Conservation (phyloP, 2,329 filamentous ascomycete genomes). For the Epichloe glyceriae region DNA sequence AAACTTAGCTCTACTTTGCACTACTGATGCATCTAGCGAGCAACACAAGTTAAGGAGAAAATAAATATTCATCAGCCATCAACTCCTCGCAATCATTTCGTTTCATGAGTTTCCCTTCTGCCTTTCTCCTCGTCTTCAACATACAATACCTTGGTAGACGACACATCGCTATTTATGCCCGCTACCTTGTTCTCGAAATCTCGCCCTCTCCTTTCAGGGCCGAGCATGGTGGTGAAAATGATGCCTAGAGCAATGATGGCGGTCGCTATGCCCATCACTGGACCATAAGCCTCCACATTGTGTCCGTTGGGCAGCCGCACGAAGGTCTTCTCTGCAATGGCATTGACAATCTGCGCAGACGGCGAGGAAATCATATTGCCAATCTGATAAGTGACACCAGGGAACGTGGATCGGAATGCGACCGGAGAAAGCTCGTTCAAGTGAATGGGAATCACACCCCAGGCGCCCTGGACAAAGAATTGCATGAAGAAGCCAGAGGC, state of each 20-base stretch:
- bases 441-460: constrained; percentile 59
- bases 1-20: not conserved
- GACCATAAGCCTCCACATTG: constrained; percentile 56
- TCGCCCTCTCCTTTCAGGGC: constrained; percentile 61
- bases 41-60: too few relatives aligned
- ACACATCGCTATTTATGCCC: constrained; percentile 17
- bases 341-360: constrained; percentile 65
- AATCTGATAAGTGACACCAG: constrained; percentile 60
- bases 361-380: constrained; percentile 65
- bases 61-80: not conserved
- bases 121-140: constrained; percentile 20
- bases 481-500: constrained; percentile 57
- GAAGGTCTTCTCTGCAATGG: constrained; percentile 50
- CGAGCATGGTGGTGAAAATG: constrained; percentile 51
- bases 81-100: not conserved
- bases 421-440: constrained; percentile 61
- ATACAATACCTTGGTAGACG: constrained; percentile 17
- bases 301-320: constrained; percentile 42
- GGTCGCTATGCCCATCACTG: constrained; percentile 62
- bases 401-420: constrained; percentile 58
- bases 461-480: constrained; percentile 53
- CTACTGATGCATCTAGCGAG: too few relatives aligned
- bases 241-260: constrained; percentile 65
- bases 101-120: constrained; percentile 7
- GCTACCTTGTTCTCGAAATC: constrained; percentile 49